phyloP scores from a whole-genome alignment of 2,329 filamentous ascomycete genomes.

The Talaromyces sp. region DNA sequence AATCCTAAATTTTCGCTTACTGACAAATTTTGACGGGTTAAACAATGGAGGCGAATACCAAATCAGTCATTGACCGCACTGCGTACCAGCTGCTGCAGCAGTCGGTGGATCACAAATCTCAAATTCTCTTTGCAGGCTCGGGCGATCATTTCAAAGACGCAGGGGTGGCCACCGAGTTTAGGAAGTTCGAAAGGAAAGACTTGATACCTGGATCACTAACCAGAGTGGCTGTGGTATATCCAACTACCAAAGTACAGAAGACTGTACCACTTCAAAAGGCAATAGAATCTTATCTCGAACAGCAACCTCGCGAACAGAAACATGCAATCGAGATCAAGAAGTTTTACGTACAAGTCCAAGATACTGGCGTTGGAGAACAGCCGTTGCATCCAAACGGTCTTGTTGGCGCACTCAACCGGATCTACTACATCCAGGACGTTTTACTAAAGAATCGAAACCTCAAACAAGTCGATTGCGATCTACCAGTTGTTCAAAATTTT shows the following conservation, averaged over 20 bases:
- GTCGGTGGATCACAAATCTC: neutral
- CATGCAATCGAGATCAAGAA: neutral
- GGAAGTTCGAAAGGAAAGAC: neutral
- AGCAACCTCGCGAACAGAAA: neutral
- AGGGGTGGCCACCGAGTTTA: neutral
- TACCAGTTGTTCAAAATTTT: neutral
- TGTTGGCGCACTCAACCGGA: neutral
- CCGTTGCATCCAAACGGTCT: neutral
- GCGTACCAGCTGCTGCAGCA: neutral
- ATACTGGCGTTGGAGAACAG: neutral
- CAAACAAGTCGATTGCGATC: neutral
- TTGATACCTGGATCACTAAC: neutral
- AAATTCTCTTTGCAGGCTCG: neutral
- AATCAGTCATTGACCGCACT: neutral
- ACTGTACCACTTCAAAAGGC: neutral
- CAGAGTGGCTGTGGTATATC: neutral
- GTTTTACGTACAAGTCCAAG: neutral
- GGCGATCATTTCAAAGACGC: neutral
- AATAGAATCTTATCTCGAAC: neutral
- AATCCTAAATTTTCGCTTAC: neutral
- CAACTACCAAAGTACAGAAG: neutral
- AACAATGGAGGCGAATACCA: neutral
- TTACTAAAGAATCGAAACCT: neutral
- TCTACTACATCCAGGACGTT: neutral
- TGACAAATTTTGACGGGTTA: neutral